Evolutionary conservation across 108 stramenopile species (phyloP).

Genomic region (Skeletonema costatum): DNA sequence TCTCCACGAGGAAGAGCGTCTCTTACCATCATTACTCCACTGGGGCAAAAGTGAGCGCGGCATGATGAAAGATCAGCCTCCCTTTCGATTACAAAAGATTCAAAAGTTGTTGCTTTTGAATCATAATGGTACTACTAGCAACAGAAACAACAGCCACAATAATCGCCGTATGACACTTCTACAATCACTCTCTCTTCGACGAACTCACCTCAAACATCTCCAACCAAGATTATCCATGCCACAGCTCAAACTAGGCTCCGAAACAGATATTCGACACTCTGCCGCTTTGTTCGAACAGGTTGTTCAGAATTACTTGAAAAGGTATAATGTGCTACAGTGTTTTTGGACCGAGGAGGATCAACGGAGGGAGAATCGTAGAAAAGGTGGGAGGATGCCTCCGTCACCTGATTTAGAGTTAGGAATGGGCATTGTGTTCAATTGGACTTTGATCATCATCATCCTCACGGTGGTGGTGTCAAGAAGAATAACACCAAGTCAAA

Average conservation of each 20-base stretch:
- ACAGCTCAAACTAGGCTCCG: conserved; percentile 48
- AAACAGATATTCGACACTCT: conserved; percentile 44
- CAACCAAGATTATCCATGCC: conserved; percentile 50
- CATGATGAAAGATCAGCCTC: conserved; percentile 70
- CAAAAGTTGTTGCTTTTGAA: conserved; percentile 11
- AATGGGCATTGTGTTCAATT: conserved; percentile 24
- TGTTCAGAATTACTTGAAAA: conserved; percentile 44
- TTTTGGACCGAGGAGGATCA: conserved; percentile 71
- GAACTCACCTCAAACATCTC: conserved; percentile 67
- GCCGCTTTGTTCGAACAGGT: conserved; percentile 59
- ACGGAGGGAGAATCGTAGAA: conserved; percentile 1
- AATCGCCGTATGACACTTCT: conserved; percentile 32
- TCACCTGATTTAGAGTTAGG: conserved; percentile 71
- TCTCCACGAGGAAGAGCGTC: conserved; percentile 29
- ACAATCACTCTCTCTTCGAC: conserved; percentile 62
- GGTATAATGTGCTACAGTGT: conserved; percentile 17
- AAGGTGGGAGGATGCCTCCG: conserved; percentile 22
- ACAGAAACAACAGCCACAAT: conserved; percentile 14
- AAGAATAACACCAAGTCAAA: neutral
- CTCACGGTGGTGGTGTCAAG: neutral
- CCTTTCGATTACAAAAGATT: conserved; percentile 48
- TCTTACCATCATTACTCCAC: conserved; percentile 45
- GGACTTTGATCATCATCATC: neutral
- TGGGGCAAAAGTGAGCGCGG: conserved; percentile 63
- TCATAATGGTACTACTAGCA: neutral